These are phyloP conservation scores for Sanghuangporus sanghuang DNA, from an alignment of 1,284 basidiomycete genomes.

Conservation along the genomic window DNA sequence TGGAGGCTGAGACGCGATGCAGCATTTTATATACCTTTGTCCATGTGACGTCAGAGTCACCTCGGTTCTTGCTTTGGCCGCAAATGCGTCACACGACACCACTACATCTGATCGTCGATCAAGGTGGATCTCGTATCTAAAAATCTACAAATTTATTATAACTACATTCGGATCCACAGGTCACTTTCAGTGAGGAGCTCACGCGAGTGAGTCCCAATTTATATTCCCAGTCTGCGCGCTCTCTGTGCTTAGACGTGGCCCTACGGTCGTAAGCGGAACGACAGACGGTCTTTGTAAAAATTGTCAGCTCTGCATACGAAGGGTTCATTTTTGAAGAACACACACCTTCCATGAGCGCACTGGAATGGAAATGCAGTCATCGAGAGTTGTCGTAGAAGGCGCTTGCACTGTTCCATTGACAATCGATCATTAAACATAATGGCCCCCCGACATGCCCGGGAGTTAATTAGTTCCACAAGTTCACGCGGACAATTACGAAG, in stretches of 20 bases:
- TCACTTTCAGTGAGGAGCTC: no score
- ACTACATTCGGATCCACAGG: no score
- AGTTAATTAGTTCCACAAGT: conserved; percentile 81
- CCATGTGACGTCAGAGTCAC: conserved; percentile 6
- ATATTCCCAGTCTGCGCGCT: no score
- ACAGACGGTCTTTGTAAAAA: conserved; percentile 38
- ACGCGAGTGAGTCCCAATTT: no score
- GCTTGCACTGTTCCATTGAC: conserved; percentile 59
- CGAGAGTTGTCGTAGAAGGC: conserved; percentile 63
- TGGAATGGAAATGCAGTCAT: conserved; percentile 82
- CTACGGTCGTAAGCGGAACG: conserved; percentile 35
- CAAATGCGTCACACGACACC: conserved; percentile 31
- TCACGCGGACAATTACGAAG: conserved; percentile 75
- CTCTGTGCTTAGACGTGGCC: background rate
- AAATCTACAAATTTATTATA: no score
- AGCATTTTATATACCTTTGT: background rate
- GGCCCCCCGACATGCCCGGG: conserved; percentile 89
- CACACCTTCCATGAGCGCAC: conserved; percentile 88
- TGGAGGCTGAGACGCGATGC: background rate
- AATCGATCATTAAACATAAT: conserved; percentile 95
- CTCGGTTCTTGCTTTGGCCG: background rate
- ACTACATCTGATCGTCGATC: background rate
- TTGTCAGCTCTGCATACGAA: conserved; percentile 11
- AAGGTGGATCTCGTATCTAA: background rate
- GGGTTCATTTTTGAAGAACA: conserved; percentile 3